Evolutionary conservation across 129 eudicot species (phyloP).

Genomic region (Saussurea involucrata): DNA sequence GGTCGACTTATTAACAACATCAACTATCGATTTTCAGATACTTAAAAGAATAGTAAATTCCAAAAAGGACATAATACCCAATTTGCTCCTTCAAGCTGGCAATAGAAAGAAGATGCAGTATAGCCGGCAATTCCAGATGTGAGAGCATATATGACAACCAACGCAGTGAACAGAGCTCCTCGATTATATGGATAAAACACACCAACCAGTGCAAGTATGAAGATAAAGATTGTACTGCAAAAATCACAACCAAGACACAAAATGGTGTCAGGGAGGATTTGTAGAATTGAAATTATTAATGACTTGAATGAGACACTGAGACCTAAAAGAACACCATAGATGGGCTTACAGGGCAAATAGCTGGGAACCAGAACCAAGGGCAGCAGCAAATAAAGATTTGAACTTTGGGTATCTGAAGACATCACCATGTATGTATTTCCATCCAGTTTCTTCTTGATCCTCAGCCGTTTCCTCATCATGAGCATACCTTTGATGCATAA

Average conservation of each 20-base stretch:
- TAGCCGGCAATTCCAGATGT: conserved; percentile 71
- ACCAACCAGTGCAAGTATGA: conserved; percentile 53
- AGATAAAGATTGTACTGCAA: conserved; percentile 46
- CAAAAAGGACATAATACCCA: conserved; percentile 51
- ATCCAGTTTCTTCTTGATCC: conserved; percentile 29
- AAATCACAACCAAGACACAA: neutral
- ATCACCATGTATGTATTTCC: conserved; percentile 34
- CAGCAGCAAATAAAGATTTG: conserved; percentile 56
- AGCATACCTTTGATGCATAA: conserved; percentile 27
- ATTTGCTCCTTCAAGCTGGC: conserved; percentile 57
- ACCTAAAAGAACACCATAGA: neutral
- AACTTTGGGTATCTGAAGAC: conserved; percentile 60
- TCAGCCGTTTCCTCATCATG: conserved; percentile 26
- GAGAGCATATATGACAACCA: conserved; percentile 64
- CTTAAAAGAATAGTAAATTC: neutral
- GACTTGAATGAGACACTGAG: neutral
- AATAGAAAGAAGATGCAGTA: conserved; percentile 53
- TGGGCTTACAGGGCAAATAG: conserved; percentile 50
- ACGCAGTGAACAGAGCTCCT: conserved; percentile 60
- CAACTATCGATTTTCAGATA: too few relatives aligned
- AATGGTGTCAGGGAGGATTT: neutral
- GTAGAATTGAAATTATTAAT: neutral
- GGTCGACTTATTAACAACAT: too few relatives aligned
- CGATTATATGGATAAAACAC: conserved; percentile 69
- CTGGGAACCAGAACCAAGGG: conserved; percentile 62